A percentile compares a stretch with the other conserved stretches of the same genome.
Conservation (phyloP, 2,329 filamentous ascomycete genomes). For the Aspergillus transmontanensis region DNA sequence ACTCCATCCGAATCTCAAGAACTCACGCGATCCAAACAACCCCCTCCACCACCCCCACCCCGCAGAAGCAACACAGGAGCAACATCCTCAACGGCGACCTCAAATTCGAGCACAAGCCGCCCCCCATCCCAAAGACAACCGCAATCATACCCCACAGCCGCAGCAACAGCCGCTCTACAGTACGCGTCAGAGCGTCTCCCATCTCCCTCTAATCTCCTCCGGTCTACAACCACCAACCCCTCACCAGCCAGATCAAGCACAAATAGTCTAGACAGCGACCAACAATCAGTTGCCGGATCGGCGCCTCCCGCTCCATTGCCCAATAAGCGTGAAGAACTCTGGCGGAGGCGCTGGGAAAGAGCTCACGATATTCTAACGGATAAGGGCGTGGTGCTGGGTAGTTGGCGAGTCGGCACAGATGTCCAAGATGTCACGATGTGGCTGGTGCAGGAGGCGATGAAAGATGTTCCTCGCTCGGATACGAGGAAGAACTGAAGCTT, state of each 20-base stretch:
- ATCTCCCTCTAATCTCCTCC: conserved; percentile 20
- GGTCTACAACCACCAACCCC: conserved; percentile 27
- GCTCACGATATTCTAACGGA: conserved; percentile 46
- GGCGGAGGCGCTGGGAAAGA: conserved; percentile 51
- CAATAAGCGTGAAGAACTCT: conserved; percentile 53
- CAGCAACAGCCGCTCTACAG: conserved; percentile 27
- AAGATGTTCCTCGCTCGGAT: conserved; percentile 18
- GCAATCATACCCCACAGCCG: conserved; percentile 25
- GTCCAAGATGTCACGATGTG: conserved; percentile 47
- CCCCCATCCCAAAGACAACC: conserved; percentile 23
- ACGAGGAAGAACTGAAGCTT: background rate
- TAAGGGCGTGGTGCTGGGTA: conserved; percentile 46
- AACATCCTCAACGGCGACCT: conserved; percentile 22
- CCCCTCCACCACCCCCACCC: conserved; percentile 35
- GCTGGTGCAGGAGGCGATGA: conserved; percentile 45
- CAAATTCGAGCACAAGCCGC: conserved; percentile 18
- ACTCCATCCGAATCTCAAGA: conserved; percentile 10
- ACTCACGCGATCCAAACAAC: conserved; percentile 25
- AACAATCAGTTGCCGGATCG: conserved; percentile 16
- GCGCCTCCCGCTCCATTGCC: conserved; percentile 32
- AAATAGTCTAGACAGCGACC: conserved; percentile 18
- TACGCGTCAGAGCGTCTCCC: conserved; percentile 35
- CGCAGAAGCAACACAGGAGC: conserved; percentile 32
- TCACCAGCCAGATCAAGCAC: conserved; percentile 21
- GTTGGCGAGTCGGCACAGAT: conserved; percentile 51